Conservation (phyloP, 306 rosid genomes). For the Mimosa pudica region DNA sequence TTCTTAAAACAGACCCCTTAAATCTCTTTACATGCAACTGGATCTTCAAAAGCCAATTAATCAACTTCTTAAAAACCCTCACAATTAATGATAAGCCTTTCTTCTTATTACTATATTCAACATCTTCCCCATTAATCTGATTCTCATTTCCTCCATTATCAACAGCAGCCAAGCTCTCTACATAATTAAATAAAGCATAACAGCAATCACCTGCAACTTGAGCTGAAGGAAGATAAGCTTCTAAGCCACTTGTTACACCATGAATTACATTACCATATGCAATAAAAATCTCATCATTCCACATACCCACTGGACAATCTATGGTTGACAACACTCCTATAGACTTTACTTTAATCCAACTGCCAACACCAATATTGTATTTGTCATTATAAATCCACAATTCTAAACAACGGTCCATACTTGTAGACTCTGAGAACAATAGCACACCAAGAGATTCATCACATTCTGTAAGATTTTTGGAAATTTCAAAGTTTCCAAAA, state of each 20-base stretch:
- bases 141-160: neutral
- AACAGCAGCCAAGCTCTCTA: slow-evolving; percentile 27
- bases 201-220: slow-evolving; percentile 22
- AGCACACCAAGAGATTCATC: slow-evolving; percentile 30
- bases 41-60: neutral
- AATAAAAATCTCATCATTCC: slow-evolving; percentile 42
- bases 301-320: slow-evolving; percentile 31
- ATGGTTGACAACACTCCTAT: slow-evolving; percentile 3
- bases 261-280: slow-evolving; percentile 27
- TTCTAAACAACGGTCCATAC: slow-evolving; percentile 23
- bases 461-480: slow-evolving; percentile 31
- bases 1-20: neutral
- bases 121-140: neutral
- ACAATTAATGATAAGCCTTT: neutral
- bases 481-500: slow-evolving; percentile 10
- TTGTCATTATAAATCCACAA: slow-evolving; percentile 37
- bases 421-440: slow-evolving; percentile 16
- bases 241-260: slow-evolving; percentile 11
- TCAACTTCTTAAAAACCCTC: neutral
- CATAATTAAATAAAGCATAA: slow-evolving; percentile 30
- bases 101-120: neutral
- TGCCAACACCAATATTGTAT: slow-evolving; percentile 2
- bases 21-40: neutral
- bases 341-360: slow-evolving; percentile 26
- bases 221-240: slow-evolving; percentile 29